Percentiles rank a stretch among this genome's conserved stretches.
phyloP scores from a whole-genome alignment of 257 asterid species.

The Forsythia viridissima region DNA sequence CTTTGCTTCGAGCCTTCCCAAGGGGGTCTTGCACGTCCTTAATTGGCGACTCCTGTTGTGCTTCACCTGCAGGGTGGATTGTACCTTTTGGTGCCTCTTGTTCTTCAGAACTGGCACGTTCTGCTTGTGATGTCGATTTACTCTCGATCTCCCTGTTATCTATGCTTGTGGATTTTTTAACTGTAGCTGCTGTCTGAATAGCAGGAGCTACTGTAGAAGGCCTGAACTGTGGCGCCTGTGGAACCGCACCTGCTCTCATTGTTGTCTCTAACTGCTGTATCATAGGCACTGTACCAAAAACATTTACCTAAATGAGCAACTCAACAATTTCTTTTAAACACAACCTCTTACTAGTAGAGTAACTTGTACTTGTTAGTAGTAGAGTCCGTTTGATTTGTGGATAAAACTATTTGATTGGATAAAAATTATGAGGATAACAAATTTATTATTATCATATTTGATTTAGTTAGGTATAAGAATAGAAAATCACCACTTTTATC shows the following conservation, averaged over 20 bases:
- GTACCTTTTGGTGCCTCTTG: constrained; percentile 13
- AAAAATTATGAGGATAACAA: no score
- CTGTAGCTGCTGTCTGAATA: constrained; percentile 26
- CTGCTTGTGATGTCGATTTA: constrained; percentile 13
- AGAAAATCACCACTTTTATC: no score
- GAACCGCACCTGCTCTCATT: constrained; percentile 78
- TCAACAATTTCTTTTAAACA: neutral
- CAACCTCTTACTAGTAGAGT: neutral
- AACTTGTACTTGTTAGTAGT: neutral
- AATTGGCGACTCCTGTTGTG: constrained; percentile 28
- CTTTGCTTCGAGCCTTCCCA: constrained; percentile 76
- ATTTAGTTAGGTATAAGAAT: no score
- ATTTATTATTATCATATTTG: no score
- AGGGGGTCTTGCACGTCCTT: constrained; percentile 54
- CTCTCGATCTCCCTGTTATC: constrained; percentile 16
- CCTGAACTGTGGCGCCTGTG: constrained; percentile 75
- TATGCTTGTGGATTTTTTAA: constrained; percentile 13
- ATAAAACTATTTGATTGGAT: no score
- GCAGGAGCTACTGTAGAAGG: constrained; percentile 45
- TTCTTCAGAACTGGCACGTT: constrained; percentile 5
- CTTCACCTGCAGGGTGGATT: constrained; percentile 1
- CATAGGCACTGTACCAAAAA: constrained; percentile 76
- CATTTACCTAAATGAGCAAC: neutral
- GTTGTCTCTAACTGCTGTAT: constrained; percentile 80
- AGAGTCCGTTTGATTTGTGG: no score